Conservation (phyloP, 768 basidiomycete species). For the Termitomyces eurrhizus region DNA sequence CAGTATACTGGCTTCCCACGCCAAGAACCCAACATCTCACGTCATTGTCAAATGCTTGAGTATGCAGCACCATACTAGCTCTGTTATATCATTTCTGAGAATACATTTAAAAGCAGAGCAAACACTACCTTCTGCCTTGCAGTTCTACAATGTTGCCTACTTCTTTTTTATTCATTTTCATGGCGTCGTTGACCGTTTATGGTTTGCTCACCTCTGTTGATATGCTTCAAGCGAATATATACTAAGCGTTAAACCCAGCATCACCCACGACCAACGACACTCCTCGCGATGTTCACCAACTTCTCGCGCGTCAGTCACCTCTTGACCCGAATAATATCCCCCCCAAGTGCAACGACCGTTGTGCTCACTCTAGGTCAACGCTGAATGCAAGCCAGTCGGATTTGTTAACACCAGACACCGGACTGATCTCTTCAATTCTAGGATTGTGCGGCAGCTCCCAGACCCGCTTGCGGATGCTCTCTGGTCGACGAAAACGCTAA, state of each 20-base stretch:
- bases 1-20: background rate
- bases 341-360: background rate
- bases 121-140: background rate
- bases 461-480: background rate
- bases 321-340: slow-evolving; percentile 9
- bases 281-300: slow-evolving; percentile 4
- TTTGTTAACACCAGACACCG: too few relatives aligned
- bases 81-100: background rate
- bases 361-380: background rate
- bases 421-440: background rate
- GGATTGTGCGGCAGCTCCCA: background rate
- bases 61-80: background rate
- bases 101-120: background rate
- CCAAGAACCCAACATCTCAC: background rate
- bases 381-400: background rate
- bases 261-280: background rate
- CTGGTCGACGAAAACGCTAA: background rate
- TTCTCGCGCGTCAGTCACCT: slow-evolving; percentile 5
- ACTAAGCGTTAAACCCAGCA: background rate
- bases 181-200: background rate
- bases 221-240: background rate
- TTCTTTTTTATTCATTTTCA: background rate
- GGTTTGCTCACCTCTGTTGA: background rate
- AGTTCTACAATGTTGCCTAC: background rate
- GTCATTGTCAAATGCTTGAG: background rate